These are phyloP conservation scores for Neurospora sp. DNA, from an alignment of 495 filamentous ascomycete species.

Conservation along the genomic window DNA sequence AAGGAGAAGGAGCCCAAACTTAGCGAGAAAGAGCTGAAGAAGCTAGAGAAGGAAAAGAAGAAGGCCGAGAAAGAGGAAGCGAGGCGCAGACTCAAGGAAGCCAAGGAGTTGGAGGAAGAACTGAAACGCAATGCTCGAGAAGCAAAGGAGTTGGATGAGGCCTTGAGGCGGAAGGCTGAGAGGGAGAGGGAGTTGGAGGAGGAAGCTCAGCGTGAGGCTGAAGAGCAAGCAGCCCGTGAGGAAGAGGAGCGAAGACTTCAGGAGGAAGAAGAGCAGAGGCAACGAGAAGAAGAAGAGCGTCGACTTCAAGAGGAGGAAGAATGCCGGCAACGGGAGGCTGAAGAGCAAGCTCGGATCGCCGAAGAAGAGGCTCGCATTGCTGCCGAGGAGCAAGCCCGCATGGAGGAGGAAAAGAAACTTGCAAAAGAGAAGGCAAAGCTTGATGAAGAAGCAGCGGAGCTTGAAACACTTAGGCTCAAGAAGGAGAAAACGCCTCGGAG, in stretches of 20 bases:
- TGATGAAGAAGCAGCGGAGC: slow-evolving; percentile 22
- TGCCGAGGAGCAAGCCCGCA: slow-evolving; percentile 5
- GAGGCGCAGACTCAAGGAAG: slow-evolving; percentile 24
- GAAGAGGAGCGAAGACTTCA: slow-evolving; percentile 22
- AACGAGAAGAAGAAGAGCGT: slow-evolving; percentile 7
- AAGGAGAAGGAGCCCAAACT: slow-evolving; percentile 19
- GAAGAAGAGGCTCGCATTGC: slow-evolving; percentile 6
- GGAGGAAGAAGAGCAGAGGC: slow-evolving; percentile 26
- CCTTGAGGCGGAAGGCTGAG: slow-evolving; percentile 20
- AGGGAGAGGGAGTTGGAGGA: slow-evolving; percentile 21
- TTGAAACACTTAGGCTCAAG: slow-evolving; percentile 17
- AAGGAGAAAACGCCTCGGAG: slow-evolving; percentile 7
- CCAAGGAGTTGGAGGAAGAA: slow-evolving; percentile 20
- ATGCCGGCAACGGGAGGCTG: not conserved
- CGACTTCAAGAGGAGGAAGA: not conserved
- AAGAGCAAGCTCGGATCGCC: not conserved
- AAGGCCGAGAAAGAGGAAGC: slow-evolving; percentile 29
- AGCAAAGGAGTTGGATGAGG: slow-evolving; percentile 14
- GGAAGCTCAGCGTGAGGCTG: slow-evolving; percentile 17
- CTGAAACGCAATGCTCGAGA: slow-evolving; percentile 18
- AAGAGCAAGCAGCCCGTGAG: slow-evolving; percentile 21
- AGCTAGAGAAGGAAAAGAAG: slow-evolving; percentile 20
- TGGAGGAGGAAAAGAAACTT: slow-evolving; percentile 1
- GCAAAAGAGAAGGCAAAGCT: slow-evolving; percentile 7
- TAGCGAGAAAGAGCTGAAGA: slow-evolving; percentile 21